Base-by-base conservation (phyloP, 345 rosid species). In the Gynandropsis gynandra region DNA sequence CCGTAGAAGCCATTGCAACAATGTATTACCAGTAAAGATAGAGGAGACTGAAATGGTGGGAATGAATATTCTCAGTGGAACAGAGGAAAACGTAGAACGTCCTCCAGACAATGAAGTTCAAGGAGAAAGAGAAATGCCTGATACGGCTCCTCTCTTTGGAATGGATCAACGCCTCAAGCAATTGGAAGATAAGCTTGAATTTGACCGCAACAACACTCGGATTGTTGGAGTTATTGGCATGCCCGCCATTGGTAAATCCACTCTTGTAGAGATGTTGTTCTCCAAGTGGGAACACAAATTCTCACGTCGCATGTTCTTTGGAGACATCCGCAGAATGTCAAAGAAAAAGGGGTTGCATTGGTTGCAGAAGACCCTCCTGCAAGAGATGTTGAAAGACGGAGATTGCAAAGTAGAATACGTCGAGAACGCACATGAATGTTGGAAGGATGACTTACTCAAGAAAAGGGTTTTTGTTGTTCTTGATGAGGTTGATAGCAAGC, bases 181-280 rank as follows among this genome's bases (percentile, higher is more conserved):
- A 19, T 1, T 62, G 9, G n/a, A 45, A 16, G 53, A 62, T 41
- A 62, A 45, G 53, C 38, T 62, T 1, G 10, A 37, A 4, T 29
- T 53, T 0, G 10, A 45, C 24, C 46, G 41, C 14, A 18, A 53
- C 3, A 29, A 33, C 42, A 60, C 65, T 42, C 65, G 37, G 11
- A 50, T 60, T 60, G 4, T 60, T 11, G 65, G 65, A 34, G 65
- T 51, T 19, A 57, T 50, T 10, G 65, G 65, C 4, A 50, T 60
- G 58, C 65, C 36, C 0, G 44, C 57, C 3, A 51, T 60, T 50
- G 65, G 65, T 11, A 51, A 60, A 42, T 50, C 51, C 0, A 16
- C 57, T 42, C 64, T 50, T 0, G 57, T 50, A 1, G 20, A 14
- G 50, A 42, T 4, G 50, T 0, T 60, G 17, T 4, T 40, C 10